Base-by-base conservation (phyloP, 306 rosid species). In the Pyrus bretschneideri region DNA sequence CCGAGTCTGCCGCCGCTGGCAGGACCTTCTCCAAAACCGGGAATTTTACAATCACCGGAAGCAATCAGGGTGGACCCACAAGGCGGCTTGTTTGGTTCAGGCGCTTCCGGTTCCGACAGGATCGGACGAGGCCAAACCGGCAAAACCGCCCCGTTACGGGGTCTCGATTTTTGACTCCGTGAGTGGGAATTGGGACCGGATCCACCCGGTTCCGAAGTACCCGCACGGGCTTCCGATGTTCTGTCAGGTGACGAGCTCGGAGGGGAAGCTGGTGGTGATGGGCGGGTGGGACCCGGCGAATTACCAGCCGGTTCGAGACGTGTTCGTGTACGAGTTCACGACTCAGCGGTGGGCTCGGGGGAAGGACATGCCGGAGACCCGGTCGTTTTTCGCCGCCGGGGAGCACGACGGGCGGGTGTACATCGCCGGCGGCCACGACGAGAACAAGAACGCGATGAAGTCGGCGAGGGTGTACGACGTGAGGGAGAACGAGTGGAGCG, bases 341-440 rank as follows among this genome's bases (percentile, higher is more conserved):
- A 44, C 72, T 1, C 62, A 79, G 44, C 27, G 42, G 38, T 88
- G 92, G 91, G 55, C 72, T 22, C 33, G 49, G 21, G 92, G 87
- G 1, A 79, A 27, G 69, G 83, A 77, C 31, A 86, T 88, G 88
- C 92, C 89, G 17, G 81, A 77, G 59, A 70, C 67, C 10, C 70
- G 89, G 8, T 80, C 89, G 29, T 88, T 88, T 80, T 88, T 83
- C 35, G 92, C 89, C 55, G 75, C 81, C 49, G 88, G 81, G 3
- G 88, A 78, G 35, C 3, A 35, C 7, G 79, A 22, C 25, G 87
- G 86, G 11, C 44, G 74, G 46, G 65, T 88, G 8, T 74, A 42
- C 58, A 52, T 88, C 57, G 85, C 89, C 46, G 92, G 92, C 4
- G 92, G 92, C 21, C 89, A 88, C 77, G 92, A 88, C 66, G 86